Evolutionary conservation across 192 early-diverging fungal species (phyloP).

Genomic region (Gryganskiella cystojenkinii): DNA sequence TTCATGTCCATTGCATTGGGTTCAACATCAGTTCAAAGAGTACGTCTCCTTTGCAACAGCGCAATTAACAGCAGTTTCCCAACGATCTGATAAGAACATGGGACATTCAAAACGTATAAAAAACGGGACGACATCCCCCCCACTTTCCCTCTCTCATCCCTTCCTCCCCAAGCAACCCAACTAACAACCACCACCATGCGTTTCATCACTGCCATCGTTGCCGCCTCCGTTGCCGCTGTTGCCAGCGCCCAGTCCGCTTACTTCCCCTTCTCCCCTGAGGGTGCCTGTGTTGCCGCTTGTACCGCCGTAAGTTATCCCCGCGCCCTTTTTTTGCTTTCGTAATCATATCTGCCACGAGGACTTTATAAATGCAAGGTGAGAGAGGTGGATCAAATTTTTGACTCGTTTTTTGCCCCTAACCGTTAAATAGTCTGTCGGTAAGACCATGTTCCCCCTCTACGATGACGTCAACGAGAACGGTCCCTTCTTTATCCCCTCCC

Average conservation of each 20-base stretch:
- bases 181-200: conserved; percentile 21
- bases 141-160: not conserved
- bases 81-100: too few relatives aligned
- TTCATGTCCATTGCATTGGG: too few relatives aligned
- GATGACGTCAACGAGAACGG: conserved; percentile 12
- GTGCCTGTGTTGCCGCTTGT: conserved; percentile 23
- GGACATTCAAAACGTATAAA: too few relatives aligned
- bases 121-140: too few relatives aligned
- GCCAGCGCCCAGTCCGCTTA: conserved; percentile 32
- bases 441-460: conserved; percentile 13
- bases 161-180: not conserved
- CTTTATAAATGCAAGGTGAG: too few relatives aligned
- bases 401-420: not conserved
- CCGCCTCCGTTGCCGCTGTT: conserved; percentile 20
- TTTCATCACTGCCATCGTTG: conserved; percentile 21
- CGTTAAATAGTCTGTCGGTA: conserved; percentile 17
- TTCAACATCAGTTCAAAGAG: too few relatives aligned
- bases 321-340: not conserved
- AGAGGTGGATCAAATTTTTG: not conserved
- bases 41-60: too few relatives aligned
- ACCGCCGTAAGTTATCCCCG: conserved; percentile 18
- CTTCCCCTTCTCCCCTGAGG: conserved; percentile 33
- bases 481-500: conserved; percentile 9
- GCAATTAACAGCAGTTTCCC: too few relatives aligned
- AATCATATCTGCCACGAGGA: not conserved